Evolutionary conservation across 1,284 basidiomycete genomes (phyloP).

Genomic region (Prillingera fragicola): DNA sequence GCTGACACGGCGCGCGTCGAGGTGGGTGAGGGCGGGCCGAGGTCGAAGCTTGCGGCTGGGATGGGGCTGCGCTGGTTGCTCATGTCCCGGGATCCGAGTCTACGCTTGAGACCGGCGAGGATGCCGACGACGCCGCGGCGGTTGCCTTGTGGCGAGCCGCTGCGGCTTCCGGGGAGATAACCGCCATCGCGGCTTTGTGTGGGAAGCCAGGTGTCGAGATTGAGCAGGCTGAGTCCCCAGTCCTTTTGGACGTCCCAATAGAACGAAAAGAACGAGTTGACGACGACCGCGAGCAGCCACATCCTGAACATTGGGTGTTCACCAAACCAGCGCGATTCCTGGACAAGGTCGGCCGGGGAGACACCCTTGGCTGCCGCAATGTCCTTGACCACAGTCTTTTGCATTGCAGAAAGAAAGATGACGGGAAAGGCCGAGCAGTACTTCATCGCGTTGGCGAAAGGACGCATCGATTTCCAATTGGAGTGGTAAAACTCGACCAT

Average conservation of each 20-base stretch:
- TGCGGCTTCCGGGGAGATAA: not conserved
- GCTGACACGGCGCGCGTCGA: conserved; percentile 23
- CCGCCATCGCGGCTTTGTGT: not conserved
- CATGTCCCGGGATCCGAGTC: not conserved
- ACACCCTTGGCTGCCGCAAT: conserved; percentile 54
- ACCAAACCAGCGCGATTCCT: conserved; percentile 60
- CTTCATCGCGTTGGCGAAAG: conserved; percentile 91
- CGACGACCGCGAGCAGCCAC: conserved; percentile 75
- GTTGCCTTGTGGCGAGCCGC: not conserved
- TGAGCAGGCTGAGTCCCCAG: conserved; percentile 84
- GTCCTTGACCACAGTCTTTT: conserved; percentile 62
- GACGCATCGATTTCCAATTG: conserved; percentile 60
- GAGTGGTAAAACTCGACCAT: conserved; percentile 74
- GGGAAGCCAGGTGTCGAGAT: conserved; percentile 47
- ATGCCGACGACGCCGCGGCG: not conserved
- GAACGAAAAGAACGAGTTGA: conserved; percentile 93
- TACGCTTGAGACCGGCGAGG: not conserved
- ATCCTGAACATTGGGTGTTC: conserved; percentile 73
- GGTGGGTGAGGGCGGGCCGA: no score
- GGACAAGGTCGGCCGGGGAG: conserved; percentile 38
- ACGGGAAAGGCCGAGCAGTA: conserved; percentile 98
- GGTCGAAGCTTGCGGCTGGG: no score
- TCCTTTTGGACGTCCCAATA: conserved; percentile 99
- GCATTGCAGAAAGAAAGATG: conserved; percentile 84
- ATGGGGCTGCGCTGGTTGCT: conserved; percentile 6